Evolutionary conservation across 108 stramenopile species (phyloP).

Genomic region (Conticribra guillardii): DNA sequence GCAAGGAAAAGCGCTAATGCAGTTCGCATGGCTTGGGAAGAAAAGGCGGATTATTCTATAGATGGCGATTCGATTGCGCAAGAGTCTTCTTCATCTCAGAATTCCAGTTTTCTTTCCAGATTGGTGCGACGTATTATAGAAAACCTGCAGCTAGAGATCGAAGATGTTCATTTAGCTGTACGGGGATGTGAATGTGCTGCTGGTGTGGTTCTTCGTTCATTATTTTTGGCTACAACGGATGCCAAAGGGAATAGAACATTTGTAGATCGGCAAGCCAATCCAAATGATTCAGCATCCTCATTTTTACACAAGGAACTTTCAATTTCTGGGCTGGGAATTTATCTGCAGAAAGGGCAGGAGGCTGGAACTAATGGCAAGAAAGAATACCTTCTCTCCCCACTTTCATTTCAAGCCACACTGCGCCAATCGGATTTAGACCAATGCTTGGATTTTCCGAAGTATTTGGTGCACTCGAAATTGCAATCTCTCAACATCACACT

Average conservation of each 20-base stretch:
- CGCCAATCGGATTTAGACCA: conserved; percentile 67
- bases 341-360: conserved; percentile 56
- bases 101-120: conserved; percentile 60
- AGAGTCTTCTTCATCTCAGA: conserved; percentile 2
- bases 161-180: conserved; percentile 72
- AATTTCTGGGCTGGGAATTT: conserved; percentile 75
- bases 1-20: conserved; percentile 59
- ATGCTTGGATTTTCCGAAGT: conserved; percentile 80
- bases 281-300: conserved; percentile 35
- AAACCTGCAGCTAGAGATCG: conserved; percentile 84
- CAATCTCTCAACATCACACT: conserved; percentile 62
- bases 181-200: conserved; percentile 56
- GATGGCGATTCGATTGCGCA: not conserved
- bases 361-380: conserved; percentile 31
- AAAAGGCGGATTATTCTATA: conserved; percentile 3
- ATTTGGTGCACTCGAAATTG: conserved; percentile 70
- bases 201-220: conserved; percentile 66
- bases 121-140: conserved; percentile 82
- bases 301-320: conserved; percentile 75
- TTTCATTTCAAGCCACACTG: conserved; percentile 80
- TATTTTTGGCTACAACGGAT: conserved; percentile 78
- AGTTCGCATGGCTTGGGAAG: conserved; percentile 53
- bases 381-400: conserved; percentile 66
- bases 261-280: conserved; percentile 66
- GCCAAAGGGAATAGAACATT: conserved; percentile 63